A percentile compares a stretch with the other conserved stretches of the same genome.
Evolutionary conservation across 75 land plant genomes (phyloP).

Genomic region (Isoetes taiwanensis): DNA sequence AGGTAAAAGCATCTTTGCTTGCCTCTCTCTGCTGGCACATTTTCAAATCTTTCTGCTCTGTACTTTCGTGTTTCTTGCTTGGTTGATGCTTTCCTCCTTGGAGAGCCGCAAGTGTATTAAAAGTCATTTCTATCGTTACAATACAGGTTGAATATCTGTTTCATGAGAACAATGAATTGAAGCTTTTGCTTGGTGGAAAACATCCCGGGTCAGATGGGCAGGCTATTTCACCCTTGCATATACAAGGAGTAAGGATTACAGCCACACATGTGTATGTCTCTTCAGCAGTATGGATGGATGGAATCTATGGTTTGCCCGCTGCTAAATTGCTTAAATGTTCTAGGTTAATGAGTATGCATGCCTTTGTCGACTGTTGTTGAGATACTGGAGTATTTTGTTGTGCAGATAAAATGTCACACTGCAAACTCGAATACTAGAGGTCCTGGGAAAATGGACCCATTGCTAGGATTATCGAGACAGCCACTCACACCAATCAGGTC

Average conservation of each 20-base stretch:
- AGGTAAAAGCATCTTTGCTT: constrained; percentile 9
- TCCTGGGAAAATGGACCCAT: too few relatives aligned
- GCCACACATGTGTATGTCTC: too few relatives aligned
- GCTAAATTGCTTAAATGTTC: too few relatives aligned
- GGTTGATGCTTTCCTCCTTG: background rate
- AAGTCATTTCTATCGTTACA: background rate
- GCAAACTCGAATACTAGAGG: too few relatives aligned
- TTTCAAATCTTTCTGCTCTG: background rate
- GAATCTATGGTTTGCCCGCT: too few relatives aligned
- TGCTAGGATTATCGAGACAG: too few relatives aligned
- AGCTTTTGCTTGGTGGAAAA: constrained; percentile 12
- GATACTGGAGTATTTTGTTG: too few relatives aligned
- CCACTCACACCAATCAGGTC: too few relatives aligned
- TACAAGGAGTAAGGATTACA: constrained; percentile 23
- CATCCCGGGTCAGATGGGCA: constrained; percentile 8
- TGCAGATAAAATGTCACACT: too few relatives aligned
- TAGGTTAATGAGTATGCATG: too few relatives aligned
- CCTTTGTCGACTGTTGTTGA: too few relatives aligned
- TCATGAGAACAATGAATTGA: constrained; percentile 19
- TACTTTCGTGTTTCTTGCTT: background rate
- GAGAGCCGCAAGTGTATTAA: background rate
- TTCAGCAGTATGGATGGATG: too few relatives aligned
- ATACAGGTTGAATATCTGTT: constrained; percentile 14
- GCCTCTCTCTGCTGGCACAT: background rate
- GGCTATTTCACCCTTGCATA: constrained; percentile 8